Evolutionary conservation across 1,284 basidiomycete species (phyloP).

Genomic region (Ustilago hordei): DNA sequence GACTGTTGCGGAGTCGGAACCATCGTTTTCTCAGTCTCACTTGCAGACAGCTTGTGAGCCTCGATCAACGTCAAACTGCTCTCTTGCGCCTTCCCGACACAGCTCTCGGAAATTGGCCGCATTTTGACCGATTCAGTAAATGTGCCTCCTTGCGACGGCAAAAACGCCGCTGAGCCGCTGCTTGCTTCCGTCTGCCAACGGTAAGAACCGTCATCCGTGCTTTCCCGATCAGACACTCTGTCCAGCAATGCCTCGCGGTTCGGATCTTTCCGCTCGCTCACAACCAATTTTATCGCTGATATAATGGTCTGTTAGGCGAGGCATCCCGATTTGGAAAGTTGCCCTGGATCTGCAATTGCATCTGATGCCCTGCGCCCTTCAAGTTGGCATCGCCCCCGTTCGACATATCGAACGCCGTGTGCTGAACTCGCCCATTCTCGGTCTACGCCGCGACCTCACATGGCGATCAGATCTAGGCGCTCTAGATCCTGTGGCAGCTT

Average conservation of each 20-base stretch:
- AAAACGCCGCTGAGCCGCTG: slow-evolving; percentile 2
- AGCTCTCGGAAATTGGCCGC: not conserved
- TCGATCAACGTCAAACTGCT: not conserved
- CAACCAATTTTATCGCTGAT: not conserved
- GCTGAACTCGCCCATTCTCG: not conserved
- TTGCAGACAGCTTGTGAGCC: not conserved
- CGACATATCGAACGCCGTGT: not conserved
- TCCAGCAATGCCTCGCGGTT: not conserved
- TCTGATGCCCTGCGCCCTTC: not conserved
- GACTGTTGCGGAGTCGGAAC: not conserved
- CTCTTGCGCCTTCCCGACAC: not conserved
- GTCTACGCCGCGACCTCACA: not conserved
- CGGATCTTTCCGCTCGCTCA: slow-evolving; percentile 8
- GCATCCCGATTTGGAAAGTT: not conserved
- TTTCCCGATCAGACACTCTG: not conserved
- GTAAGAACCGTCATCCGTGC: slow-evolving; percentile 3
- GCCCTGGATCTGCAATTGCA: not conserved
- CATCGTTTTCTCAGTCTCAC: not conserved
- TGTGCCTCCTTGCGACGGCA: not conserved
- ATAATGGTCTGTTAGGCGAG: not conserved
- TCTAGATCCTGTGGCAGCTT: not conserved
- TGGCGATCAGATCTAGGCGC: not conserved
- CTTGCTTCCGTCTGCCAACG: slow-evolving; percentile 2
- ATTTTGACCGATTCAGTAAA: not conserved
- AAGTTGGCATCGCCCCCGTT: not conserved